Conservation (phyloP, 768 basidiomycete species). For the Agrocybe praecox region DNA sequence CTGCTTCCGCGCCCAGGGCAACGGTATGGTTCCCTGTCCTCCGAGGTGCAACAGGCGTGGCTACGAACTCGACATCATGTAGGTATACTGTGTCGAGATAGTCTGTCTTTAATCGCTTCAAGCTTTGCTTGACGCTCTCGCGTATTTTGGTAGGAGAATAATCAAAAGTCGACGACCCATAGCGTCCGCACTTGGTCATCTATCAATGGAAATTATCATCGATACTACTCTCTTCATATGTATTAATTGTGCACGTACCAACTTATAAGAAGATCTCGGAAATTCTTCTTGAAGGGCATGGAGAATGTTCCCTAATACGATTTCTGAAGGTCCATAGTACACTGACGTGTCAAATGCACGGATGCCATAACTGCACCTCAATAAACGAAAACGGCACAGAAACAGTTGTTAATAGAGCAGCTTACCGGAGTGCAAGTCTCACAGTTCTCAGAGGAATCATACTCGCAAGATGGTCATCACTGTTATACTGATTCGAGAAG, state of each 20-base stretch:
- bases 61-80: conserved; percentile 85
- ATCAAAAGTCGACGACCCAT: conserved; percentile 69
- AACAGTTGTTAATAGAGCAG: background rate
- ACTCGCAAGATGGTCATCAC: conserved; percentile 56
- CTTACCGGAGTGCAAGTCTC: conserved; percentile 75
- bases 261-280: conserved; percentile 74
- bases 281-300: conserved; percentile 64
- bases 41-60: conserved; percentile 49
- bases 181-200: conserved; percentile 90
- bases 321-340: conserved; percentile 82
- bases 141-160: conserved; percentile 71
- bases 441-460: conserved; percentile 64
- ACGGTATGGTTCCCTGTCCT: conserved; percentile 54
- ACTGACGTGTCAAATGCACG: conserved; percentile 81
- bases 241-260: conserved; percentile 47
- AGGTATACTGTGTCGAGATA: conserved; percentile 84
- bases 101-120: conserved; percentile 68
- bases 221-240: background rate
- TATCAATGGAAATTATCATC: conserved; percentile 26
- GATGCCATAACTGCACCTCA: conserved; percentile 68
- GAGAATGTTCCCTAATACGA: conserved; percentile 69
- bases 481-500: conserved; percentile 70
- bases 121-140: conserved; percentile 64
- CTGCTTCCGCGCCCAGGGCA: conserved; percentile 56
- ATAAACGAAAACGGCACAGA: background rate